phyloP scores from a whole-genome alignment of 179 eudicot genomes.

The Dionaea muscipula region DNA sequence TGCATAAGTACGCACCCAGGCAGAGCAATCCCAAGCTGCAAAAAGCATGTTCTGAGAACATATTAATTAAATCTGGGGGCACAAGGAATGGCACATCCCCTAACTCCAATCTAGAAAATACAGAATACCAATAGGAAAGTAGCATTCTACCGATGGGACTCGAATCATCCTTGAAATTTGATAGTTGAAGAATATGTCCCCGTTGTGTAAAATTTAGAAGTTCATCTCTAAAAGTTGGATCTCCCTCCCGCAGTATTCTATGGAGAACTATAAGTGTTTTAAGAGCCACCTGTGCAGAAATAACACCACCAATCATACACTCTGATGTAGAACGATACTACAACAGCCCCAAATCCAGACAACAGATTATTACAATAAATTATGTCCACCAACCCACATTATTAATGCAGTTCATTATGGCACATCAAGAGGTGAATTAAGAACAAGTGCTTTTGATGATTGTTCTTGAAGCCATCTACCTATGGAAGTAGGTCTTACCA shows the following conservation, averaged over 20 bases:
- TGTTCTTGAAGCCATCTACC: too few species aligned
- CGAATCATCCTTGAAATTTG: conserved; percentile 86
- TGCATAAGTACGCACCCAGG: conserved; percentile 83
- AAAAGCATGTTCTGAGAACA: not conserved
- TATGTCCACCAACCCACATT: too few species aligned
- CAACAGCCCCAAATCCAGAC: too few species aligned
- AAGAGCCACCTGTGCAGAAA: conserved; percentile 60
- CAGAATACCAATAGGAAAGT: not conserved
- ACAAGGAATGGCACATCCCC: not conserved
- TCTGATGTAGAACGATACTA: too few species aligned
- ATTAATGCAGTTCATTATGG: too few species aligned
- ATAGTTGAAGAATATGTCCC: conserved; percentile 55
- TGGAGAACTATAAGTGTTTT: conserved; percentile 79
- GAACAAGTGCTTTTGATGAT: too few species aligned
- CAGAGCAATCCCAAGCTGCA: conserved; percentile 94
- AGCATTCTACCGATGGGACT: conserved; percentile 55
- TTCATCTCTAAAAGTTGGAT: conserved; percentile 87
- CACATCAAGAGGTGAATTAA: too few species aligned
- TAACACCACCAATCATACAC: not conserved
- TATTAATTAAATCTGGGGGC: not conserved
- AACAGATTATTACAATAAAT: too few species aligned
- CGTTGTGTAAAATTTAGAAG: conserved; percentile 66
- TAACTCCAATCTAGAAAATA: not conserved
- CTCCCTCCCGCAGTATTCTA: conserved; percentile 73
- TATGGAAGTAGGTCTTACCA: too few species aligned